Base-by-base conservation (phyloP, 768 basidiomycete species). In the Collybia sp. region DNA sequence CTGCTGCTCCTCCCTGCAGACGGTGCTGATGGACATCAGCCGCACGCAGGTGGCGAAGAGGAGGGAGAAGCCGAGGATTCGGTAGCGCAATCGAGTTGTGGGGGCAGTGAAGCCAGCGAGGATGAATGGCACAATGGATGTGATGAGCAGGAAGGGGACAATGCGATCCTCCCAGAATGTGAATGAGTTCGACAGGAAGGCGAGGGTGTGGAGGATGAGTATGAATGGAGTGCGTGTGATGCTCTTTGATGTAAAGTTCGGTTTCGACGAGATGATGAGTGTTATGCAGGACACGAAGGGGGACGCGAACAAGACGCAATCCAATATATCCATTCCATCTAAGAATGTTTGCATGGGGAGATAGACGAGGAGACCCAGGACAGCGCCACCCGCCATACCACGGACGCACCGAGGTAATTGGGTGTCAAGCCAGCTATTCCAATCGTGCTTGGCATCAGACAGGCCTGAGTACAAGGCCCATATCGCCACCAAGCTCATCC, bases 151-250 rank as follows among this genome's bases (percentile, higher is more conserved):
- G 74, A 83, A 94, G 6, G 82, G 78, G 10, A 87, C 72, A 45
- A 90, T 71, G 30, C 78, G 77, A 61, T 97, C 94, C 75, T 99
- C 96, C 93, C 93, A 97, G 62, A 98, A 79, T n/a, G 89, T 91
- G 71, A 91, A 95, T 0, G 93, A 96, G 69, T 98, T 98, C 18
- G 93, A 95, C 12, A 85, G 77, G 65, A 95, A 95, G 6, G 85
- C 71, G 3, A 86, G 44, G 1, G 83, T 65, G 56, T 98, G 93
- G 2, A 92, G 69, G 46, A 80, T 46, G 45, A 86, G 73, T 30
- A 82, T 65, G 33, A 87, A 51, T 1, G 75, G 70, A 1, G 64
- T 55, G 8, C 66, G 57, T 20, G 51, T 48, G 15, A 67, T 42
- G 17, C 58, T 57, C 18, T 60, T n/a, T 15, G 60, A 33, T 33